phyloP scores from a whole-genome alignment of 2,329 filamentous ascomycete genomes.

The Fusarium equiseti region DNA sequence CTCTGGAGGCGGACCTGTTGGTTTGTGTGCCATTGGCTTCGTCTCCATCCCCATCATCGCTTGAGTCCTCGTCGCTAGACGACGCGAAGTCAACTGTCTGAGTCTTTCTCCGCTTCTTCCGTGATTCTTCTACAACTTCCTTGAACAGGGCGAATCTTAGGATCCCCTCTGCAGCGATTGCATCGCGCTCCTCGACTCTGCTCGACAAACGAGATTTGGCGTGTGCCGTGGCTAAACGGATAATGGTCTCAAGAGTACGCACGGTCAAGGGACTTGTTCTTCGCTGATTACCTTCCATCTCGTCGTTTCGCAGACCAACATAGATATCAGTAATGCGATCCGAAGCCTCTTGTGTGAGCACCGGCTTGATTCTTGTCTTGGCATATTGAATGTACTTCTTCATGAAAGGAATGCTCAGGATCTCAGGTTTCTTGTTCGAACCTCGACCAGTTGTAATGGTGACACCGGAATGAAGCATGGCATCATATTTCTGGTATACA shows the following conservation, averaged over 20 bases:
- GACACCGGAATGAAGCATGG: slow-evolving; percentile 94
- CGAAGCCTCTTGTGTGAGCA: slow-evolving; percentile 89
- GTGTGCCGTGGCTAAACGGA: slow-evolving; percentile 95
- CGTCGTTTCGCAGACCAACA: slow-evolving; percentile 92
- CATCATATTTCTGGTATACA: slow-evolving; percentile 95
- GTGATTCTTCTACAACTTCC: slow-evolving; percentile 85
- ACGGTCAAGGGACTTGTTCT: slow-evolving; percentile 96
- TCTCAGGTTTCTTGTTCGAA: slow-evolving; percentile 81
- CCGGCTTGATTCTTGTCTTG: slow-evolving; percentile 89
- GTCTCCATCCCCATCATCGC: slow-evolving; percentile 67
- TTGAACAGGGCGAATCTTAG: slow-evolving; percentile 97
- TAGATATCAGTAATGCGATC: slow-evolving; percentile 94
- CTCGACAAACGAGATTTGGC: slow-evolving; percentile 91
- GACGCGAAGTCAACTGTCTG: slow-evolving; percentile 68
- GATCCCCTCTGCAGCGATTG: slow-evolving; percentile 87
- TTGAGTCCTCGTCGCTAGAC: slow-evolving; percentile 69
- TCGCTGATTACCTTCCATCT: slow-evolving; percentile 93
- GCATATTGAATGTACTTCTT: slow-evolving; percentile 99
- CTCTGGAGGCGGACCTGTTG: slow-evolving; percentile 44
- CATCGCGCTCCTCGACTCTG: slow-evolving; percentile 90
- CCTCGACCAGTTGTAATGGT: slow-evolving; percentile 80
- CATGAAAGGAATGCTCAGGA: slow-evolving; percentile 96
- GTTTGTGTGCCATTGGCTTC: slow-evolving; percentile 64
- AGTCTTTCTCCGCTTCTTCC: slow-evolving; percentile 84
- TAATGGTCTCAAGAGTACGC: slow-evolving; percentile 96